phyloP scores from a whole-genome alignment of 805 yeast species.

The Babjeviella inositovora region DNA sequence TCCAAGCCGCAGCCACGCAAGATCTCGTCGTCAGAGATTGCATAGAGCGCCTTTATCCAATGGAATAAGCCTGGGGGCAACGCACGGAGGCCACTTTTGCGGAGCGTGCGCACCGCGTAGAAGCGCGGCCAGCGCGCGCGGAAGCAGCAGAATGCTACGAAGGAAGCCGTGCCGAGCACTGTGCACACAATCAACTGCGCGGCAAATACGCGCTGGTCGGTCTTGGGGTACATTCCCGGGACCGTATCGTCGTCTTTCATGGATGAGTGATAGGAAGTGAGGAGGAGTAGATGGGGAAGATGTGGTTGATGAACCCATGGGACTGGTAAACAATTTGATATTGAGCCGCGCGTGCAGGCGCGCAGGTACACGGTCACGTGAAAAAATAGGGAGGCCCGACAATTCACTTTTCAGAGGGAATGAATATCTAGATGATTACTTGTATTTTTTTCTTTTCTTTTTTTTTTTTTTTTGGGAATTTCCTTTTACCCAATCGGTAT shows the following conservation, averaged over 20 bases:
- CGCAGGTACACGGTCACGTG: too few relatives aligned
- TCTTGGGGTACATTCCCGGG: constrained; percentile 21
- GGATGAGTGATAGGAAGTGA: too few relatives aligned
- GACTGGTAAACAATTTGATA: too few relatives aligned
- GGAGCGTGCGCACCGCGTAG: constrained; percentile 35
- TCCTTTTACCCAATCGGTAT: too few relatives aligned
- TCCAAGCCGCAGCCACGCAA: constrained; percentile 42
- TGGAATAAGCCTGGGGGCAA: constrained; percentile 32
- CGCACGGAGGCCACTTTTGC: constrained; percentile 22
- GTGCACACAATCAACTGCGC: constrained; percentile 35
- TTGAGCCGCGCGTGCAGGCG: too few relatives aligned
- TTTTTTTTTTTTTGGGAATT: too few relatives aligned
- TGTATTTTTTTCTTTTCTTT: too few relatives aligned
- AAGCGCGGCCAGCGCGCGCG: constrained; percentile 40
- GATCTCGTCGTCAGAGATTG: constrained; percentile 31
- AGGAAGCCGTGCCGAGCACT: constrained; percentile 25
- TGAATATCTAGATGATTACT: too few relatives aligned
- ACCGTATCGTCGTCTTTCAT: constrained; percentile 13
- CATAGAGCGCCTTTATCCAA: constrained; percentile 32
- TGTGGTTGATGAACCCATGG: too few relatives aligned
- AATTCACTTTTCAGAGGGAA: too few relatives aligned
- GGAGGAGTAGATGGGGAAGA: too few relatives aligned
- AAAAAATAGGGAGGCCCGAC: too few relatives aligned
- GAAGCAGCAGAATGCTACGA: constrained; percentile 29
- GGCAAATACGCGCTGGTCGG: constrained; percentile 35